A percentile compares a stretch with the other conserved stretches of the same genome.
phyloP scores from a whole-genome alignment of 225 moss, liverwort and hornwort species.

The Sphagnum tenellum region DNA sequence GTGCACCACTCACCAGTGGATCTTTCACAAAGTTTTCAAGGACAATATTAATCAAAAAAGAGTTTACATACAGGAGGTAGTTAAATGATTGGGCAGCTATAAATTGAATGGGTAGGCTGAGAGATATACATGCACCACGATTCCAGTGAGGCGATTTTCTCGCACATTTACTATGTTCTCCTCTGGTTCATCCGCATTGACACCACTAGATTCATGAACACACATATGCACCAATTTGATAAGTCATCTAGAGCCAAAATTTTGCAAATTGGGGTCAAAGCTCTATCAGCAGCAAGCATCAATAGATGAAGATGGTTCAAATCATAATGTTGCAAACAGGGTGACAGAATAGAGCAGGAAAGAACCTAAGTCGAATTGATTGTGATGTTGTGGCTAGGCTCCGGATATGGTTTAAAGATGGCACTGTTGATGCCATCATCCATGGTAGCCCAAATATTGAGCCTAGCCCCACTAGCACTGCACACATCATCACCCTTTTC shows the following conservation, averaged over 20 bases:
- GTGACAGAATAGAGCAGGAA: no score
- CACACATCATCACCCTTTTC: not conserved
- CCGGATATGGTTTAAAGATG: slow-evolving; percentile 73
- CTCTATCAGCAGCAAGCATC: no score
- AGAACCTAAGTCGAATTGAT: slow-evolving; percentile 13
- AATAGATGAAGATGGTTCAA: not conserved
- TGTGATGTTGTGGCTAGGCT: slow-evolving; percentile 46
- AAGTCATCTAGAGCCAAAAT: no score
- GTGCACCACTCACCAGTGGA: no score
- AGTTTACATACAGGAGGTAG: no score
- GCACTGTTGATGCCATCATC: slow-evolving; percentile 75
- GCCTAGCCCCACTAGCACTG: slow-evolving; percentile 50
- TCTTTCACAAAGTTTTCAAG: no score
- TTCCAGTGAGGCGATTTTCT: slow-evolving; percentile 75
- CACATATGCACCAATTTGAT: no score
- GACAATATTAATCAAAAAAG: no score
- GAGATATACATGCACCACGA: slow-evolving; percentile 45
- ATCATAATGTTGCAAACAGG: not conserved
- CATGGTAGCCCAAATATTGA: slow-evolving; percentile 70
- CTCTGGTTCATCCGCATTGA: slow-evolving; percentile 21
- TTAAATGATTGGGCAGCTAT: no score
- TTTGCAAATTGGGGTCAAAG: not conserved
- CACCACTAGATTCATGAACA: slow-evolving; percentile 15
- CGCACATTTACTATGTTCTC: slow-evolving; percentile 20
- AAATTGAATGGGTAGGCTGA: no score